These are phyloP conservation scores for Mucuna pruriens DNA, from an alignment of 306 rosid genomes.

Conservation along the genomic window DNA sequence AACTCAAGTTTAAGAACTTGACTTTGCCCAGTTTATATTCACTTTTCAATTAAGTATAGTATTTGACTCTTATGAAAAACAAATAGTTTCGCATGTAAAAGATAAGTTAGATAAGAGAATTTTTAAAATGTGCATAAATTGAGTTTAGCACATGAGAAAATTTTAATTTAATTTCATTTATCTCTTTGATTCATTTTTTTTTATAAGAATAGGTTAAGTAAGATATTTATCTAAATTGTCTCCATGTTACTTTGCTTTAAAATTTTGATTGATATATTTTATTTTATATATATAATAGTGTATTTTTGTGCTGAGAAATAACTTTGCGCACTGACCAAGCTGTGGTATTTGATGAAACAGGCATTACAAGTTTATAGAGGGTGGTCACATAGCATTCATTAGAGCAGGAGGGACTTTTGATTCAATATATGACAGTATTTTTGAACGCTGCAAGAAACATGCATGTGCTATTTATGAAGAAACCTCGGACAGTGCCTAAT, in stretches of 20 bases:
- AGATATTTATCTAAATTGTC: too few relatives aligned
- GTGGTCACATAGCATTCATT: conserved; percentile 68
- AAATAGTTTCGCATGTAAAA: too few relatives aligned
- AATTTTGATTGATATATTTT: too few relatives aligned
- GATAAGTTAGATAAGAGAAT: too few relatives aligned
- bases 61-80: neutral
- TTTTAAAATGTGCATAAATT: neutral
- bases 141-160: neutral
- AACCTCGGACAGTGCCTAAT: conserved; percentile 45
- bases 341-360: conserved; percentile 41
- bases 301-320: neutral
- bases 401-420: conserved; percentile 74
- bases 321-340: neutral
- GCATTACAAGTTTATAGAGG: conserved; percentile 85
- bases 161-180: too few relatives aligned
- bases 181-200: too few relatives aligned
- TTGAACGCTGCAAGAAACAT: conserved; percentile 79
- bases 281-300: neutral
- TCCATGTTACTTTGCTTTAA: too few relatives aligned
- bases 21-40: neutral
- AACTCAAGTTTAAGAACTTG: neutral
- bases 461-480: conserved; percentile 55
- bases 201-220: too few relatives aligned
- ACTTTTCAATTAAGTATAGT: neutral
- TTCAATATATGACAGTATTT: conserved; percentile 64